Evolutionary conservation across 129 eudicot species (phyloP).

Genomic region (Tagetes patula): DNA sequence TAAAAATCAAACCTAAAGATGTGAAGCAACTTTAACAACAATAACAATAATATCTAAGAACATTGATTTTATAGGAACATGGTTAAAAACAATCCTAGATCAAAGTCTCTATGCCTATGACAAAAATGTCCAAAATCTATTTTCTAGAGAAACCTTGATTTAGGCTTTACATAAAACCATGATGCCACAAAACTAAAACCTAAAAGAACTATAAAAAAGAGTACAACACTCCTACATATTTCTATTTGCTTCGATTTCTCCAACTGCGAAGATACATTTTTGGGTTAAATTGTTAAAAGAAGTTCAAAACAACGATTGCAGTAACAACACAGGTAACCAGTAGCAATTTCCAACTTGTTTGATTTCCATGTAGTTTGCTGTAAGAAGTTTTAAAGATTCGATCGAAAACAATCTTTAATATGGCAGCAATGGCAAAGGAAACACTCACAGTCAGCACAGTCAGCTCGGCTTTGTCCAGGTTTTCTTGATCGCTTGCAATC

Average conservation of each 20-base stretch:
- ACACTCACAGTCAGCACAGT: constrained; percentile 56
- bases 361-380: constrained; percentile 20
- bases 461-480: constrained; percentile 68
- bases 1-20: too few relatives aligned
- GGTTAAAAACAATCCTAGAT: neutral
- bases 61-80: too few relatives aligned
- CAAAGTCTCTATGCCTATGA: neutral
- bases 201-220: constrained; percentile 23
- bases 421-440: constrained; percentile 50
- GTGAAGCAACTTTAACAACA: too few relatives aligned
- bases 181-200: constrained; percentile 10
- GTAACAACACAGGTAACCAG: constrained; percentile 42
- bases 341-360: constrained; percentile 42
- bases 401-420: constrained; percentile 51
- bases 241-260: constrained; percentile 8
- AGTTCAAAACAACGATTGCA: constrained; percentile 29
- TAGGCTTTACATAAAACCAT: neutral
- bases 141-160: constrained; percentile 6
- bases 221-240: constrained; percentile 14
- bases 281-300: constrained; percentile 16
- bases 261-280: constrained; percentile 4
- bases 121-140: constrained; percentile 5
- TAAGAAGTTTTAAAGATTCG: constrained; percentile 32
- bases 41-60: too few relatives aligned
- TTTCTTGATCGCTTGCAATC: constrained; percentile 60